Evolutionary conservation across 2,329 filamentous ascomycete genomes (phyloP), one percentile per base, ranked within the genome.

Genomic region (Cladophialophora psammophila): DNA sequence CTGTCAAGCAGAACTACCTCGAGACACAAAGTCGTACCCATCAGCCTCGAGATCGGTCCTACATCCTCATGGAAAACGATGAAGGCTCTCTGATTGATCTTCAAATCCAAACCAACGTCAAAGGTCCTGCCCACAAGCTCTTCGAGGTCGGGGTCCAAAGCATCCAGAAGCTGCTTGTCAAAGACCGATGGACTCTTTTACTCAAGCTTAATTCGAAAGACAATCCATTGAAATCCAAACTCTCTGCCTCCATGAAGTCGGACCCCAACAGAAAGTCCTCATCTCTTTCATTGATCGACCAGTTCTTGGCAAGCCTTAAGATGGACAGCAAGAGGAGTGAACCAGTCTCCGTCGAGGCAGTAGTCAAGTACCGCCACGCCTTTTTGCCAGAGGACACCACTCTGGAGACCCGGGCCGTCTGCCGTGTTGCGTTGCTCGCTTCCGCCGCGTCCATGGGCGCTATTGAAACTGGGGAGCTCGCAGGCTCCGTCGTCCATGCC

Each of bases 121-220:
- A 64, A 2, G 62, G 62, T 13, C 66, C 62, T 8, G 57, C 48
- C 32, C 40, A 31, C 32, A 58, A 58, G 38, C 50, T 68, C 18
- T 54, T 26, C 3, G 53, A 68, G 36, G 45, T 60, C 31, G 63
- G 57, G 8, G 12, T 45, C 35, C 40, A 58, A 12, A 50, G 20
- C n/a, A 48, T 52, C 31, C 35, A 58, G 26, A 58, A 53, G 20
- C 53, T 66, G 38, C 40, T 45, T 34, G 40, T 38, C 32, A 52
- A 56, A n/a, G 65, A 67, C 13, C 45, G 48, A 13, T 79, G 77
- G 77, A 71, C 63, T 8, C 34, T 75, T 15, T 68, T 74, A 7
- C 63, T 76, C 18, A 72, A 75, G 34, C 38, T 69, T 38, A 58
- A 61, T 5, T n/a, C 65, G n/a, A 65, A 67, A 42, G 64, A 69